Base-by-base conservation (phyloP, 495 filamentous ascomycete genomes). In the Clohesyomyces aquaticus region DNA sequence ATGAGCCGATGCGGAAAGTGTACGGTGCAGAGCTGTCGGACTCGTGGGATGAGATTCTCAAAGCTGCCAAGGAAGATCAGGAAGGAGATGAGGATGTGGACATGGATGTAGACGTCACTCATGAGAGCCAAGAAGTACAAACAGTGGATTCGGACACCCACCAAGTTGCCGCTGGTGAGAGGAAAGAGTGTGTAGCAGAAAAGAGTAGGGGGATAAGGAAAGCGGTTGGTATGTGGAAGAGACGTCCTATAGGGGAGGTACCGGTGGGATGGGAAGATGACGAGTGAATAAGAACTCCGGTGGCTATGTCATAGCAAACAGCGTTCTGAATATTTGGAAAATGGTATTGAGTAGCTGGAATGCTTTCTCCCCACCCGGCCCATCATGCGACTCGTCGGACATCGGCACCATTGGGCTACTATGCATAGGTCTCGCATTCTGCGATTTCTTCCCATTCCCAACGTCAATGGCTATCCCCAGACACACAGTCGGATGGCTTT, bases 211-310 rank as follows among this genome's bases (percentile, higher is more conserved):
- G 57, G 22, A 43, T 41, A 26, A 35, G 50, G 65, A 68, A 60
- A 27, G 22, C 18, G 21, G 14, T 59, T 3, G 65, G 65, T 1
- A 23, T 59, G 25, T 68, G 60, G 59, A 63, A 49, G 32, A 55
- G 45, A 4, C 29, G 29, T 18, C 32, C 47, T 21, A 66, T 66
- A 35, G 63, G 63, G 11, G 46, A 32, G 11, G 8, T 42, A 16
- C 28, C 29, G n/a, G 35, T 21, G 4, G 54, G 27, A 18, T 63
- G 49, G 29, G 60, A 55, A 23, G 50, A 46, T 23, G 60, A 61
- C 26, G 28, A 55, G 9, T 63, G 14, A 63, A n/a, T n/a, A n/a
- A n/a, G n/a, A n/a, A n/a, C n/a, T n/a, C n/a, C 12, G 29, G 26
- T n/a, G 16, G 41, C 46, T 14, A 35, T 38, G 16, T 16, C 2